Conservation (phyloP, 2,329 filamentous ascomycete genomes). For the Colletotrichum filicis region DNA sequence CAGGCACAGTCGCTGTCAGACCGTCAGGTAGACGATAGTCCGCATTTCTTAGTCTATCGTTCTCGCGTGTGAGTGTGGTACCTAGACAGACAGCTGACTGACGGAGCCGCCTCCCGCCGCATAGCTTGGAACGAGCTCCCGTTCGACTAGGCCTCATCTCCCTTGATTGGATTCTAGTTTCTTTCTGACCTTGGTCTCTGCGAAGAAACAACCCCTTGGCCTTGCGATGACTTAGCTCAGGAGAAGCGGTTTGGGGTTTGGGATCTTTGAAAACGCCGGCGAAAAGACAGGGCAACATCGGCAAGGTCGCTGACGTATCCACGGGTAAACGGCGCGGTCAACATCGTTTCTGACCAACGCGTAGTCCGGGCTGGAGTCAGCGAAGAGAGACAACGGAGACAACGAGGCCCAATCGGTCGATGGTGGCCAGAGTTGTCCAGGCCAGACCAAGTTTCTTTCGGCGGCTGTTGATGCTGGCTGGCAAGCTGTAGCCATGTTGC, state of each 20-base stretch:
- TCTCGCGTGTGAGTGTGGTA: background rate
- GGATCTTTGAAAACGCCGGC: background rate
- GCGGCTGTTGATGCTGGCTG: constrained; percentile 1
- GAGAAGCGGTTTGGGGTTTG: background rate
- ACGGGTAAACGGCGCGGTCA: constrained; percentile 15
- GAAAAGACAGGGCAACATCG: constrained; percentile 1
- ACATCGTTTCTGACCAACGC: background rate
- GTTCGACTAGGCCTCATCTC: background rate
- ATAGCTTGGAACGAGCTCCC: constrained; percentile 1
- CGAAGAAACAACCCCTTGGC: background rate
- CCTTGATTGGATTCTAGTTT: background rate
- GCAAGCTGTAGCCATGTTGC: background rate
- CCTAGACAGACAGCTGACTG: background rate
- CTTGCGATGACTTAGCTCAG: background rate
- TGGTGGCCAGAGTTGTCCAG: constrained; percentile 6
- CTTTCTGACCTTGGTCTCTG: background rate
- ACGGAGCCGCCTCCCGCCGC: background rate
- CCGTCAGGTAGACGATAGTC: no score
- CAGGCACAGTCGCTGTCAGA: no score
- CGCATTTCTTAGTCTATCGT: background rate
- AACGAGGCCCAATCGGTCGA: constrained; percentile 21
- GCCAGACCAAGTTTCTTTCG: background rate
- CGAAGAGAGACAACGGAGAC: background rate
- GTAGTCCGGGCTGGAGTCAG: background rate
- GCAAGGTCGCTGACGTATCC: constrained; percentile 14